A percentile compares a stretch with the other conserved stretches of the same genome.
phyloP scores from a whole-genome alignment of 2,329 filamentous ascomycete genomes.

The Ophiostoma quercus region DNA sequence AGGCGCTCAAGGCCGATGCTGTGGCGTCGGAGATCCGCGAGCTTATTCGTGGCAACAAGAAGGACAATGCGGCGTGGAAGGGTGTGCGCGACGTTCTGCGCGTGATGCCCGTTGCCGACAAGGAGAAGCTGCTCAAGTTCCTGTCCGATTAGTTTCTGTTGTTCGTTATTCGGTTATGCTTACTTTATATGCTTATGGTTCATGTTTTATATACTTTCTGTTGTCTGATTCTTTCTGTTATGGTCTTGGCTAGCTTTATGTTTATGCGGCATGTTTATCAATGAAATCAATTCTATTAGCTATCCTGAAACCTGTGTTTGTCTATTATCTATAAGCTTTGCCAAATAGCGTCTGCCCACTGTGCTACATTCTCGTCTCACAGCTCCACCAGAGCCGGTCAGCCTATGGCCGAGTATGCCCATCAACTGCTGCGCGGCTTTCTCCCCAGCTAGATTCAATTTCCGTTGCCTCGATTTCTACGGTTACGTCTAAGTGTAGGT shows the following conservation, averaged over 20 bases:
- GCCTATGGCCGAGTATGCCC: too few relatives aligned
- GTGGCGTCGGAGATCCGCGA: conserved; percentile 61
- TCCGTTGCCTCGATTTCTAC: too few relatives aligned
- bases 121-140: conserved; percentile 70
- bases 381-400: too few relatives aligned
- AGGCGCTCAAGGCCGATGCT: conserved; percentile 70
- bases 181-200: background rate
- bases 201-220: background rate
- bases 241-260: background rate
- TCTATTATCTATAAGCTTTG: background rate
- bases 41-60: conserved; percentile 61
- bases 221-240: background rate
- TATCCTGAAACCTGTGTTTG: background rate
- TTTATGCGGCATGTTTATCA: background rate
- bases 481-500: too few relatives aligned
- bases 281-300: background rate
- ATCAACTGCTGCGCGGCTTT: too few relatives aligned
- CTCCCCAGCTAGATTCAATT: too few relatives aligned
- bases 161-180: background rate
- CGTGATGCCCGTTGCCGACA: conserved; percentile 82
- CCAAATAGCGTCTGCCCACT: too few relatives aligned
- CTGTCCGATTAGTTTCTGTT: conserved; percentile 31
- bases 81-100: conserved; percentile 80
- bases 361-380: too few relatives aligned
- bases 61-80: conserved; percentile 70